Base-by-base conservation (phyloP, 169 alveolate genomes). In the Ichthyophthirius multifiliis region DNA sequence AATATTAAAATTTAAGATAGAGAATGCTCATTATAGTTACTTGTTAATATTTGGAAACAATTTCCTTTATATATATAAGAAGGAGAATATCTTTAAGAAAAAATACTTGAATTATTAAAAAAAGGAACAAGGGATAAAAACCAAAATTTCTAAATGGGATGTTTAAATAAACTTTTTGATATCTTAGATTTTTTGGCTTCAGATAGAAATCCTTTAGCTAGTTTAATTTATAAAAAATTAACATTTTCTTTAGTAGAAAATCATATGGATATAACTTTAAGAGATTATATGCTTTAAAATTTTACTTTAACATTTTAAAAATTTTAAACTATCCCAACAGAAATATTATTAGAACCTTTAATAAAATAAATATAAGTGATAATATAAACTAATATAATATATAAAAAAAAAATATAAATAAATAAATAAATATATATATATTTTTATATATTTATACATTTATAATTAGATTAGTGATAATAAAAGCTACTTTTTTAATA, bases 241-340 rank as follows among this genome's bases (percentile, higher is more conserved):
- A 90, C 91, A 16, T 90, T 90, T 74, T 75, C 89, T 27, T 67
- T 90, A 39, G 88, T 93, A 12, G 95, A 93, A 65, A 86, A 89
- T 74, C 94, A 90, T 67, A 64, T 75, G 18, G 92, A 90, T 78
- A 76, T 85, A 35, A 77, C 79, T 23, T 41, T 85, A 18, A 84
- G 97, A 67, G 91, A 90, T 39, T 90, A 82, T 74, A 83, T 90
- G 78, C 41, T 93, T 39, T 39, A 80, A 31, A 88, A 87, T 65
- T 90, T 91, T 44, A 67, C 74, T 43, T 45, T 77, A 63, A 64
- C 85, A 43, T 87, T 94, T 55, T 80, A 85, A 73, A 82, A 82
- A 75, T 75, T 83, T 44, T 65, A 88, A 20, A 76, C 94, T 5
- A 90, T 94, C 7, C 97, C 97, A 20, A 88, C 89, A 1, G 95